Base-by-base conservation (phyloP, 768 basidiomycete species). In the Glaciozyma antarctica region DNA sequence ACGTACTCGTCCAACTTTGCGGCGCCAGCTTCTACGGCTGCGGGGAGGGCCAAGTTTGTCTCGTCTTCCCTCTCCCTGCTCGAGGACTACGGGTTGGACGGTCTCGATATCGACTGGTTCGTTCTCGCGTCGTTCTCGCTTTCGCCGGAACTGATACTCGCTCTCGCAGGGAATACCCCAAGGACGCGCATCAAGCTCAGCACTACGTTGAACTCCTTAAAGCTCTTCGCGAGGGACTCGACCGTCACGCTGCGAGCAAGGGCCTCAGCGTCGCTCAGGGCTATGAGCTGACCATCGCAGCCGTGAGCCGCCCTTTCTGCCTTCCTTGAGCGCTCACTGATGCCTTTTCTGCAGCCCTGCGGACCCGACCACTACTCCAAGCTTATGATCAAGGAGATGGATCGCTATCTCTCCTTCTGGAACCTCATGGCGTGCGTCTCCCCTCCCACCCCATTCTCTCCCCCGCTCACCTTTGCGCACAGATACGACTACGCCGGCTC, bases 31-130 rank as follows among this genome's bases (percentile, higher is more conserved):
- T 79, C 86, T 58, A 81, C 81, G 49, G 81, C 85, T 0, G 69
- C 78, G 2, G 79, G 83, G 54, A 81, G 92, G 30, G 79, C 81
- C 8, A 84, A 81, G 57, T 99, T 99, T 72, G 91, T 93, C n/a
- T 78, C 82, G 44, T 86, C 85, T 32, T 81, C 90, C 2, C 81
- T 98, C 49, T 81, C 82, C 69, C 75, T 98, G 5, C 78, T 98
- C 45, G 91, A 97, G 75, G 79, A 98, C 76, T 88, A 89, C 65
- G 95, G 92, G 0, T 76, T 97, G 26, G 94, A 98, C 71, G 94
- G 95, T 0, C 78, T 94, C 13, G 92, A 94, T 72, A 78, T 93
- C 34, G 92, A 94, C 76, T 94, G 90, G 72, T 67, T 49, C 52
- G 65, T 44, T 12, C 48, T 9, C 34, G 16, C 28, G 19, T n/a